A percentile compares a stretch with the other conserved stretches of the same genome.
phyloP scores from a whole-genome alignment of 768 basidiomycete species.

The Cytidiella melzeri region DNA sequence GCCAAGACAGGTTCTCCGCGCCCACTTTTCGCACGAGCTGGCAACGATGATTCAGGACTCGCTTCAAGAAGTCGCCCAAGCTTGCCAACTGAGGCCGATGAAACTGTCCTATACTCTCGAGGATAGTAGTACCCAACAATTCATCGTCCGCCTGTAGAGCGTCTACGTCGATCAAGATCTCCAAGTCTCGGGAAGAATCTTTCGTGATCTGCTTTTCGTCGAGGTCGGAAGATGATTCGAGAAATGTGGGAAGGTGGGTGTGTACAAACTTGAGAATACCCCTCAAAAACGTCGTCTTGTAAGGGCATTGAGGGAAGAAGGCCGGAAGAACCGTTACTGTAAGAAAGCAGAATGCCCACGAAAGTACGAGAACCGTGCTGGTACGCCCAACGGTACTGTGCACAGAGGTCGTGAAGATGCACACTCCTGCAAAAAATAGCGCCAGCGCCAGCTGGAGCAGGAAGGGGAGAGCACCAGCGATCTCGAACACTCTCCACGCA shows the following conservation, averaged over 20 bases:
- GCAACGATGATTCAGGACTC: background rate
- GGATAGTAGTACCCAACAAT: background rate
- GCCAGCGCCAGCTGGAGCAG: constrained; percentile 10
- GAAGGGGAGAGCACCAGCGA: constrained; percentile 8
- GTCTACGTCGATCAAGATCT: background rate
- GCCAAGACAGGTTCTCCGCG: background rate
- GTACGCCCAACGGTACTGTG: background rate
- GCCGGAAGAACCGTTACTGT: background rate
- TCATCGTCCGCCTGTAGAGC: background rate
- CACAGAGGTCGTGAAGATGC: background rate
- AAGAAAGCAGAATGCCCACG: background rate
- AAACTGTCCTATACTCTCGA: background rate
- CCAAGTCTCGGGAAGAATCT: background rate
- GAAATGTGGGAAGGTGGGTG: background rate
- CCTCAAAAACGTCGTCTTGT: background rate
- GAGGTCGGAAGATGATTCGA: background rate
- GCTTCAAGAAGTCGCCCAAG: background rate
- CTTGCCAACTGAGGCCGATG: background rate
- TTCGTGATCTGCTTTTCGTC: background rate
- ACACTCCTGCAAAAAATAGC: constrained; percentile 11
- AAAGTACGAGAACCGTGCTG: background rate
- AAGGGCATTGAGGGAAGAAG: constrained; percentile 4
- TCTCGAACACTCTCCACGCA: constrained; percentile 9
- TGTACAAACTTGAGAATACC: background rate
- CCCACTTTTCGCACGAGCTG: background rate